Base-by-base conservation (phyloP, 345 rosid genomes). In the Sonneratia alba region DNA sequence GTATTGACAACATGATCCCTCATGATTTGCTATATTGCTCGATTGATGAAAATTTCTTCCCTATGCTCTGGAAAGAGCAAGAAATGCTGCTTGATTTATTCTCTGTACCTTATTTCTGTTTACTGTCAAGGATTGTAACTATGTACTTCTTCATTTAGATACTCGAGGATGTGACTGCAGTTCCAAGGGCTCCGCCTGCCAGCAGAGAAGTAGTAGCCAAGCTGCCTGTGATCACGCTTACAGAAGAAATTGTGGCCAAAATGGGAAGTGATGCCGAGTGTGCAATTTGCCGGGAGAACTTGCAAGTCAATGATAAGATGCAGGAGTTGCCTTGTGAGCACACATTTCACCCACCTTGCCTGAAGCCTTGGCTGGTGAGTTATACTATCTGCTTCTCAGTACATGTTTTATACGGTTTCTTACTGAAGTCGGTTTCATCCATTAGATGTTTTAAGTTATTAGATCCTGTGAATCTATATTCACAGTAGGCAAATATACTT, bases 311-410 rank as follows among this genome's bases (percentile, higher is more conserved):
- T 15, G 96, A 95, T 71, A 85, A 88, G 78, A 94, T 94, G 93
- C 98, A 94, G 74, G 96, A 91, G 83, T 75, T 94, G 82, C 98
- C 95, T 0, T 91, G 98, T 97, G 81, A 90, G 79, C 99, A 92
- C 77, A 87, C 86, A 0, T 92, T 85, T 72, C 97, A 95, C 78
- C 99, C 99, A 76, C 91, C 97, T 67, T 95, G 99, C 82, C 76
- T 89, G 71, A 95, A 95, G 86, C 99, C 97, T 57, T 94, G 98
- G 98, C 97, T 94, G 97, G 99, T 94, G 83, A 36, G 75, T 56
- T n/a, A 42, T 16, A 40, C 73, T 74, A 32, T 66, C 42, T 32
- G 56, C 18, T 65, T 34, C 69, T 67, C 48, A 67, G 1, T 22
- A 22, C 69, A 7, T 67, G 21, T 27, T 24, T 66, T 32, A 36